phyloP scores from a whole-genome alignment of 139 green algal species.

The Tetraselmis chui region DNA sequence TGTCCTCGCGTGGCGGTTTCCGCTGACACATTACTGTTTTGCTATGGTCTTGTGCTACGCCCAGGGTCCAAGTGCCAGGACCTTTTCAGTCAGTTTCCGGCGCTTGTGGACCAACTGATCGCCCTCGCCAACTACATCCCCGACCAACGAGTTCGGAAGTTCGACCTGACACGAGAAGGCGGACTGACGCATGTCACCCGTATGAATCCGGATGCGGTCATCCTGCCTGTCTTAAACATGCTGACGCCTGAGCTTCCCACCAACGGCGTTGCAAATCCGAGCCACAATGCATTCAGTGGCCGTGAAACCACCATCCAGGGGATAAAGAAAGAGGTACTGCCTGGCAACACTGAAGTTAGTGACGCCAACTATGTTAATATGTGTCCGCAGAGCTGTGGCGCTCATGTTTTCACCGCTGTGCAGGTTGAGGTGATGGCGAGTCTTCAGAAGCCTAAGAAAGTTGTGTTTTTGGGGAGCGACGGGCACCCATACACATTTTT shows the following conservation, averaged over 20 bases:
- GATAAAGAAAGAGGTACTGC: slow-evolving; percentile 81
- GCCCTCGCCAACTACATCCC: slow-evolving; percentile 35
- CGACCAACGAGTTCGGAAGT: neutral
- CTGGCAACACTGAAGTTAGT: no score
- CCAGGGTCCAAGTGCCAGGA: neutral
- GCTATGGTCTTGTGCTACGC: slow-evolving; percentile 9
- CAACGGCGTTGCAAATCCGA: slow-evolving; percentile 8
- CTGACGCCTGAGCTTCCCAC: neutral
- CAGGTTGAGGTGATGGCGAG: slow-evolving; percentile 56
- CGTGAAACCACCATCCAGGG: slow-evolving; percentile 56
- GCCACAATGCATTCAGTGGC: slow-evolving; percentile 10
- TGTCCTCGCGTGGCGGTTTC: neutral
- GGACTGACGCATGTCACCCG: neutral
- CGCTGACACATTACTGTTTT: slow-evolving; percentile 13
- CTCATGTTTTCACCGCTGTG: no score
- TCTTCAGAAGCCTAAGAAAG: slow-evolving; percentile 87
- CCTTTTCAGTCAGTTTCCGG: slow-evolving; percentile 40
- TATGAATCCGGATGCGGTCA: neutral
- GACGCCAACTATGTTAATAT: no score
- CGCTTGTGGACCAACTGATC: slow-evolving; percentile 71
- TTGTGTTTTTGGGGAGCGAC: slow-evolving; percentile 64
- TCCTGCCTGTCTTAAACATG: slow-evolving; percentile 8
- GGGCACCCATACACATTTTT: slow-evolving; percentile 83
- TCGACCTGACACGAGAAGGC: slow-evolving; percentile 30
- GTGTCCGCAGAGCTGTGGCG: no score